These are phyloP conservation scores for Globisporangium spiculum DNA, from an alignment of 352 stramenopile species.

Conservation along the genomic window DNA sequence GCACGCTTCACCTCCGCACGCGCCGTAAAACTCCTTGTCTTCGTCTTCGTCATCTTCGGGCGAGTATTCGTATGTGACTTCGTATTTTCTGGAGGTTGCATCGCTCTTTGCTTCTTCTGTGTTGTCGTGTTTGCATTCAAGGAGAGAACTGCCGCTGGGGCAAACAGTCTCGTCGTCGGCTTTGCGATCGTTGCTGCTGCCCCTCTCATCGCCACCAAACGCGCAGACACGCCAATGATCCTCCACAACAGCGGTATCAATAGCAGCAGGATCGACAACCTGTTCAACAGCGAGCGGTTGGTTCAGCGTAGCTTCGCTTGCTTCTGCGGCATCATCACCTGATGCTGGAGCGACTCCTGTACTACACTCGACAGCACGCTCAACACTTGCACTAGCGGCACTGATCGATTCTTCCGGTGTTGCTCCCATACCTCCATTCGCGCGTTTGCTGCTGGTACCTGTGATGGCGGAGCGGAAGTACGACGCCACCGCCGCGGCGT, in stretches of 20 bases:
- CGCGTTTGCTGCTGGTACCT: slow-evolving; percentile 17
- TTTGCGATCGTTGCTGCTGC: neutral
- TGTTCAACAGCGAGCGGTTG: neutral
- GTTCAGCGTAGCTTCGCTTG: neutral
- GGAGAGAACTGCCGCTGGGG: neutral
- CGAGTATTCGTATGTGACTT: slow-evolving; percentile 4
- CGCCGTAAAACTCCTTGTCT: neutral
- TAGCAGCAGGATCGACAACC: neutral
- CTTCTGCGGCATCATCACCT: neutral
- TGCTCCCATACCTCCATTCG: neutral
- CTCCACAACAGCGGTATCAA: neutral
- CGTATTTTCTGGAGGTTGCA: neutral
- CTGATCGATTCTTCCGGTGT: neutral
- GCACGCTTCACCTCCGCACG: neutral
- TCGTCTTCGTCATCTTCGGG: slow-evolving; percentile 16
- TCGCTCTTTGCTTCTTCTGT: neutral
- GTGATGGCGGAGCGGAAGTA: slow-evolving; percentile 44
- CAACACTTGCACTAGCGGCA: neutral
- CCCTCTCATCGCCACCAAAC: neutral
- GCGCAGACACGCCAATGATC: neutral
- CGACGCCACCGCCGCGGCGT: slow-evolving; percentile 30
- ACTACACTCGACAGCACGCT: neutral
- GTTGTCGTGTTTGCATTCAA: neutral
- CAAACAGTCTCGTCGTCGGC: neutral
- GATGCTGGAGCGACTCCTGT: neutral